Evolutionary conservation across 108 stramenopile genomes (phyloP), one percentile per base, ranked within the genome.

Genomic region (Skeletonema costatum): DNA sequence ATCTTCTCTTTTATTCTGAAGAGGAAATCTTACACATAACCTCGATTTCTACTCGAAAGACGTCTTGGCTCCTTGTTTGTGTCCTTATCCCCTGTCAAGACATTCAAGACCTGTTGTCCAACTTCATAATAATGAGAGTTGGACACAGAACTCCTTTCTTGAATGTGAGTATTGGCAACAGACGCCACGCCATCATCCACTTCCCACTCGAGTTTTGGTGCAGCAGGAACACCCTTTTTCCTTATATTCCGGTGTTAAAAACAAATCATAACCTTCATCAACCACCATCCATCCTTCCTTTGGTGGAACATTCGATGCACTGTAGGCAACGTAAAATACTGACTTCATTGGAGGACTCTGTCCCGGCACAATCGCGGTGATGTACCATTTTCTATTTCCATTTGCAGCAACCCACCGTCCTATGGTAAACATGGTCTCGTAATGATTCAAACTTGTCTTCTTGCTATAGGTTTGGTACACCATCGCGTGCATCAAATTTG

Each of bases 331-430:
- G 51, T 73, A 73, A 44, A 73, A 73, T 29, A 60, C 71, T 36
- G 60, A 35, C 41, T 62, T 62, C 19, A 16, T 62, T 17, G 21
- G 41, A 19, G 29, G 8, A 12, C 25, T 21, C n/a, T 44, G 60
- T 32, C 38, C 31, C n/a, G 31, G 44, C 8, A 35, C 38, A 17
- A 63, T 73, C 21, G 41, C 60, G 25, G 71, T 73, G 29, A 73
- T 73, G 60, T 73, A 73, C 71, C 71, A 73, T 60, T 73, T 73
- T 12, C 36, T 62, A 12, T 31, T 60, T 17, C 71, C 71, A 50
- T 73, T 73, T 25, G 60, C 25, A 0, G 59, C 71, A 44, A 14
- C 32, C 71, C 71, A 73, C 25, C 71, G 35, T 25, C 60, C 60
- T 16, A 73, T 73, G 17, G 17, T 32, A 17, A 73, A 73, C 71